Conservation (phyloP, 2,329 filamentous ascomycete species). For the Didymella keratinophila region DNA sequence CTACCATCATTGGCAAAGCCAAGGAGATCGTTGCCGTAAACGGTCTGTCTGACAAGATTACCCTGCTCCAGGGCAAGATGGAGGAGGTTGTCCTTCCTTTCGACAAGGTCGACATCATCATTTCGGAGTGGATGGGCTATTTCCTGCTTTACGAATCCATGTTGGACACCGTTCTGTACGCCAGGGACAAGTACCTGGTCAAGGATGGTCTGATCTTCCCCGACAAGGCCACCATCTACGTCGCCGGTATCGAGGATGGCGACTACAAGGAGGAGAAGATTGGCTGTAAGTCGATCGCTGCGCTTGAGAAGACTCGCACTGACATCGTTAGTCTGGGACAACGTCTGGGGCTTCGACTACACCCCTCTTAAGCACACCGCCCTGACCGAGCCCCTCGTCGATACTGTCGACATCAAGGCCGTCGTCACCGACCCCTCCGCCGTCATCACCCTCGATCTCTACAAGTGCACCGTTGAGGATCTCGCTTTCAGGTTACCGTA, state of each 20-base stretch:
- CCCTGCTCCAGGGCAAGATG: constrained; percentile 98
- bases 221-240: constrained; percentile 97
- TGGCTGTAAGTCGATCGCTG: constrained; percentile 70
- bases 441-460: constrained; percentile 89
- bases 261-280: constrained; percentile 99
- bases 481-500: constrained; percentile 85
- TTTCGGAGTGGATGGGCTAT: constrained; percentile 99
- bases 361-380: constrained; percentile 91
- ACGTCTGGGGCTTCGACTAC: constrained; percentile 98
- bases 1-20: constrained; percentile 98
- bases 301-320: neutral
- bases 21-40: constrained; percentile 92
- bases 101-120: constrained; percentile 98
- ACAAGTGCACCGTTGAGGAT: constrained; percentile 84
- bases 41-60: constrained; percentile 94
- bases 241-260: constrained; percentile 96
- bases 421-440: constrained; percentile 90
- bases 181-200: constrained; percentile 87
- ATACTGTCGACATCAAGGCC: constrained; percentile 97
- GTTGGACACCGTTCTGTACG: constrained; percentile 97
- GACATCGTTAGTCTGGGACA: constrained; percentile 84
- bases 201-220: constrained; percentile 95
- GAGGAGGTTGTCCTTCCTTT: constrained; percentile 95
- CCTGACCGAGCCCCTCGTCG: constrained; percentile 93
- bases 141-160: constrained; percentile 99